Evolutionary conservation across 805 yeast genomes (phyloP).

Genomic region (Blastobotrys muscicola): DNA sequence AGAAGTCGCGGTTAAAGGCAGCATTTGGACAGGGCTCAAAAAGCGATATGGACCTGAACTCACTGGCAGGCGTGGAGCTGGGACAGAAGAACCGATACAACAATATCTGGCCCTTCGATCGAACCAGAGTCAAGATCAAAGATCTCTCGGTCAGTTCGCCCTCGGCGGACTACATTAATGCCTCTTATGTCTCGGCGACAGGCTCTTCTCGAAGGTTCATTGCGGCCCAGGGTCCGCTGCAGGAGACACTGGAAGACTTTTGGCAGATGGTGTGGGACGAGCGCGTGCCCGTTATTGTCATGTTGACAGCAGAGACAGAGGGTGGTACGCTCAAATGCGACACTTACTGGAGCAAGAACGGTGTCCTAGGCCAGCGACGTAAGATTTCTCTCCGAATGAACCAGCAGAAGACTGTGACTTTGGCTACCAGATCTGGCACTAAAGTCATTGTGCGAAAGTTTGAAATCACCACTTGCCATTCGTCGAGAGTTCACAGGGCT

Average conservation of each 20-base stretch:
- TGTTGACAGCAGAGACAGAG: conserved; percentile 72
- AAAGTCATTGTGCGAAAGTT: conserved; percentile 35
- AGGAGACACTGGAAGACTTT: conserved; percentile 72
- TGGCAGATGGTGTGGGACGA: conserved; percentile 71
- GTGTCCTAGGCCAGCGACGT: conserved; percentile 34
- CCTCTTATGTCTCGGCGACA: conserved; percentile 50
- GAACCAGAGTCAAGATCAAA: conserved; percentile 52
- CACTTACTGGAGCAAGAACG: conserved; percentile 66
- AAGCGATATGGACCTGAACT: conserved; percentile 29
- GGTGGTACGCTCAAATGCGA: conserved; percentile 78
- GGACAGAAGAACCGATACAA: conserved; percentile 80
- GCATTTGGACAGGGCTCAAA: conserved; percentile 22
- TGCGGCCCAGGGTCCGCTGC: conserved; percentile 90
- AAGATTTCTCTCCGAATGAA: conserved; percentile 11
- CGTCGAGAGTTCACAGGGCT: conserved; percentile 33
- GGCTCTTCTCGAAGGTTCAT: conserved; percentile 43
- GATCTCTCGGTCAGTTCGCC: conserved; percentile 7
- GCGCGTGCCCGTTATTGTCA: conserved; percentile 54
- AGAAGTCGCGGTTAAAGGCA: conserved; percentile 52
- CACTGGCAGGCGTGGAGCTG: conserved; percentile 70
- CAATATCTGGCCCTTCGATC: conserved; percentile 82
- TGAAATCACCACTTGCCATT: conserved; percentile 18
- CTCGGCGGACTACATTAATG: conserved; percentile 67
- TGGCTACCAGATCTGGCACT: conserved; percentile 13
- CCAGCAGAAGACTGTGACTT: conserved; percentile 15